Percentiles rank a stretch among this genome's conserved stretches.
Conservation (phyloP, 345 rosid genomes). For the Orychophragmus violaceus region DNA sequence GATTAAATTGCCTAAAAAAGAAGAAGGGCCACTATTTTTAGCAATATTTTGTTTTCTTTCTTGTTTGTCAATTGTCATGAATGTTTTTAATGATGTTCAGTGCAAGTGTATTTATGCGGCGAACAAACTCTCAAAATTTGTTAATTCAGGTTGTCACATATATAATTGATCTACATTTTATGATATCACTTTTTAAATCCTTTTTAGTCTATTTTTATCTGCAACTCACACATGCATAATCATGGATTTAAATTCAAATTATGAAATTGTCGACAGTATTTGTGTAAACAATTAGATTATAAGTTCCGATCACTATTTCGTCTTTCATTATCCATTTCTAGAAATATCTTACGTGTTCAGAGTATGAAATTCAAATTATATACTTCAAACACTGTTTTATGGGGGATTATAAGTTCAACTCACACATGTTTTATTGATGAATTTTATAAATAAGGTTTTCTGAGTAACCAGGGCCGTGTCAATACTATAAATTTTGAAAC, state of each 20-base stretch:
- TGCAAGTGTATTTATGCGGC: constrained; percentile 30
- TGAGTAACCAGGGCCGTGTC: too few relatives aligned
- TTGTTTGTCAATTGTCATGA: constrained; percentile 17
- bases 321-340: neutral
- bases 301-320: neutral
- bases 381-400: neutral
- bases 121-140: neutral
- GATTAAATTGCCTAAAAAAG: neutral
- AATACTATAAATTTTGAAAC: too few relatives aligned
- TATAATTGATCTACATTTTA: neutral
- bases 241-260: neutral
- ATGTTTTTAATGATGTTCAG: neutral
- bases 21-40: constrained; percentile 12
- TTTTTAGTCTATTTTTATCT: neutral
- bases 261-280: neutral
- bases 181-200: neutral
- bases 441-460: too few relatives aligned
- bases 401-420: too few relatives aligned
- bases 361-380: neutral
- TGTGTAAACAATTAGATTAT: neutral
- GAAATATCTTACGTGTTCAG: neutral
- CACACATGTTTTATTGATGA: too few relatives aligned
- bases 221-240: neutral
- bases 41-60: constrained; percentile 9
- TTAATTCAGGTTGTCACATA: neutral